Conservation (phyloP, 768 basidiomycete genomes). For the Podaxis rugospora region DNA sequence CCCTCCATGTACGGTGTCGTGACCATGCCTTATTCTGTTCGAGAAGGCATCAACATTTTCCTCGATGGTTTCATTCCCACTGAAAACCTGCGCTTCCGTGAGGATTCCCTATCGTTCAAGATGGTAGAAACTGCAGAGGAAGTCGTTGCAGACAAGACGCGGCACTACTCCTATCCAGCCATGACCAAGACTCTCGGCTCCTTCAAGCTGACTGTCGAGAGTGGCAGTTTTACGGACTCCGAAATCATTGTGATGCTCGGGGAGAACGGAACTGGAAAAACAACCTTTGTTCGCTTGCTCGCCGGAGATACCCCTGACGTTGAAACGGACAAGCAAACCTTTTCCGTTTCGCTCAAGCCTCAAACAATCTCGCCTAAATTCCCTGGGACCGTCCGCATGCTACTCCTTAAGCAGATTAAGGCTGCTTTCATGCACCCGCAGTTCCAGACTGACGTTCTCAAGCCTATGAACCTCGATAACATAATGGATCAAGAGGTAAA, state of each 20-base stretch:
- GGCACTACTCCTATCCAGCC: slow-evolving; percentile 85
- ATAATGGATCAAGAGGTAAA: slow-evolving; percentile 98
- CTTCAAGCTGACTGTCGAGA: slow-evolving; percentile 94
- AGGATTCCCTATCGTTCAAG: slow-evolving; percentile 94
- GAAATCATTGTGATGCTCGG: slow-evolving; percentile 99
- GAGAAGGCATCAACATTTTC: slow-evolving; percentile 99
- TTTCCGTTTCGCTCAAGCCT: slow-evolving; percentile 93
- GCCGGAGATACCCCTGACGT: slow-evolving; percentile 90
- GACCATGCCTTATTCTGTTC: slow-evolving; percentile 96
- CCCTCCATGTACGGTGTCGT: slow-evolving; percentile 98
- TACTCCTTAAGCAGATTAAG: slow-evolving; percentile 93
- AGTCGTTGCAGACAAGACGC: slow-evolving; percentile 77
- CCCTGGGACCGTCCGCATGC: slow-evolving; percentile 93
- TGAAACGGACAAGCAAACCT: slow-evolving; percentile 74
- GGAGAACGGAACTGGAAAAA: slow-evolving; percentile 99
- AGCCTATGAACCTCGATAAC: slow-evolving; percentile 93
- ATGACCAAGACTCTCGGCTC: slow-evolving; percentile 96
- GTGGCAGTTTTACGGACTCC: slow-evolving; percentile 93
- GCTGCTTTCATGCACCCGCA: slow-evolving; percentile 98
- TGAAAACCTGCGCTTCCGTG: slow-evolving; percentile 96
- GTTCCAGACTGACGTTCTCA: slow-evolving; percentile 97
- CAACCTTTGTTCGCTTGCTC: slow-evolving; percentile 93
- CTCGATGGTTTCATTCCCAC: slow-evolving; percentile 98
- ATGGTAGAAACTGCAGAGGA: slow-evolving; percentile 98
- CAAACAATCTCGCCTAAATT: slow-evolving; percentile 99